Conservation (phyloP, 116 monocot species). For the Zostera marina region DNA sequence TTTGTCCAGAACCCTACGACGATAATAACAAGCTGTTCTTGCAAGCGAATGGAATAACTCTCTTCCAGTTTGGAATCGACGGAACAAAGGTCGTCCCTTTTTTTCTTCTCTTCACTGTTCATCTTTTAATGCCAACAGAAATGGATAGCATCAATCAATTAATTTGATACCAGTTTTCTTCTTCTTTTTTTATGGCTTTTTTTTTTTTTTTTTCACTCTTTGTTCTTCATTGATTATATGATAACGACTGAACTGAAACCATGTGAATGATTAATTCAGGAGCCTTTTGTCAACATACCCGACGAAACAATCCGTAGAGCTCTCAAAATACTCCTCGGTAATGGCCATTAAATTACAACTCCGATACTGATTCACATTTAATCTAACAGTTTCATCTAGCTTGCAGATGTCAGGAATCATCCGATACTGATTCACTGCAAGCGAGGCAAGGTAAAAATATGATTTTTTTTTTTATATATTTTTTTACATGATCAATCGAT, state of each 20-base stretch:
- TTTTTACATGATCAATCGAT: too few species aligned
- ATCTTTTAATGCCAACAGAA: too few species aligned
- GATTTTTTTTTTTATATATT: too few species aligned
- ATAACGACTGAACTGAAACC: neutral
- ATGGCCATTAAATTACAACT: too few species aligned
- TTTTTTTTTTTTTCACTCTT: too few species aligned
- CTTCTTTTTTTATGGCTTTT: too few species aligned
- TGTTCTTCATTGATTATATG: too few species aligned
- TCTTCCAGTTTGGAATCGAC: conserved; percentile 39
- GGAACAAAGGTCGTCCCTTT: conserved; percentile 9
- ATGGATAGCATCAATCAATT: too few species aligned
- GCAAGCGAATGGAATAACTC: conserved; percentile 23
- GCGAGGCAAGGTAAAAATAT: conserved; percentile 42
- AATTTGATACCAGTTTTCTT: too few species aligned
- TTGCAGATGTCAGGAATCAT: conserved; percentile 52
- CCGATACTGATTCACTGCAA: conserved; percentile 69
- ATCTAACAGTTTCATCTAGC: too few species aligned
- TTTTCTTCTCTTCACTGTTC: too few species aligned
- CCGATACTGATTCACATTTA: too few species aligned
- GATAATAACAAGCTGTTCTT: conserved; percentile 40
- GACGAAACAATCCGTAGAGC: conserved; percentile 53
- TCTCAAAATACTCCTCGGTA: conserved; percentile 67
- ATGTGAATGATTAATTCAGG: conserved; percentile 19
- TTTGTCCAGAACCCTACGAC: conserved; percentile 51
- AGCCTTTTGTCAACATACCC: conserved; percentile 64